phyloP scores from a whole-genome alignment of 1,139 yeast species.

The Candida sp. region DNA sequence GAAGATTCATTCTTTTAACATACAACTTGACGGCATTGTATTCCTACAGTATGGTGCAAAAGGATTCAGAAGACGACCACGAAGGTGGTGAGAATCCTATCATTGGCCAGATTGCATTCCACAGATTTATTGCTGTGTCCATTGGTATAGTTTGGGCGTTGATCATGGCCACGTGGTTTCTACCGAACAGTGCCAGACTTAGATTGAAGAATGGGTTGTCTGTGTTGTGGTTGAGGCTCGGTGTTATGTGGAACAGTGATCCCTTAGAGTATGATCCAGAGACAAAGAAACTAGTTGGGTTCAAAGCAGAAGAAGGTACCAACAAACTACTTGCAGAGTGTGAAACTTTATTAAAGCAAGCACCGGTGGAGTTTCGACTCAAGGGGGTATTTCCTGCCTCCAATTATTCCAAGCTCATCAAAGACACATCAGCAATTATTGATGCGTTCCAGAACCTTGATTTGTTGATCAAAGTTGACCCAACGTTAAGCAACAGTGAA shows the following conservation, averaged over 20 bases:
- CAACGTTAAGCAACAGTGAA: slow-evolving; percentile 57
- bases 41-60: slow-evolving; percentile 68
- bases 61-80: slow-evolving; percentile 64
- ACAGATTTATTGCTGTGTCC: slow-evolving; percentile 73
- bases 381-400: slow-evolving; percentile 72
- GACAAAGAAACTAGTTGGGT: slow-evolving; percentile 42
- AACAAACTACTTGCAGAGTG: slow-evolving; percentile 66
- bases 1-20: slow-evolving; percentile 75
- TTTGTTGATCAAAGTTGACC: slow-evolving; percentile 68
- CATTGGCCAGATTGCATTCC: slow-evolving; percentile 79
- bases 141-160: slow-evolving; percentile 83
- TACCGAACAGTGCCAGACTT: slow-evolving; percentile 79
- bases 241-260: slow-evolving; percentile 76
- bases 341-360: slow-evolving; percentile 64
- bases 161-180: slow-evolving; percentile 60
- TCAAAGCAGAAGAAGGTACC: slow-evolving; percentile 56
- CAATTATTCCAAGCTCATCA: slow-evolving; percentile 54
- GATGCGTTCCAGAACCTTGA: slow-evolving; percentile 79
- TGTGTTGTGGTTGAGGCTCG: slow-evolving; percentile 77
- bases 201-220: slow-evolving; percentile 69
- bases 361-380: slow-evolving; percentile 76
- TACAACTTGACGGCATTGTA: slow-evolving; percentile 82
- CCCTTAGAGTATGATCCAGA: slow-evolving; percentile 40
- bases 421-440: slow-evolving; percentile 64
- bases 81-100: slow-evolving; percentile 77